These are phyloP conservation scores for Podila epigama DNA, from an alignment of 192 early-diverging fungal genomes.

Conservation along the genomic window DNA sequence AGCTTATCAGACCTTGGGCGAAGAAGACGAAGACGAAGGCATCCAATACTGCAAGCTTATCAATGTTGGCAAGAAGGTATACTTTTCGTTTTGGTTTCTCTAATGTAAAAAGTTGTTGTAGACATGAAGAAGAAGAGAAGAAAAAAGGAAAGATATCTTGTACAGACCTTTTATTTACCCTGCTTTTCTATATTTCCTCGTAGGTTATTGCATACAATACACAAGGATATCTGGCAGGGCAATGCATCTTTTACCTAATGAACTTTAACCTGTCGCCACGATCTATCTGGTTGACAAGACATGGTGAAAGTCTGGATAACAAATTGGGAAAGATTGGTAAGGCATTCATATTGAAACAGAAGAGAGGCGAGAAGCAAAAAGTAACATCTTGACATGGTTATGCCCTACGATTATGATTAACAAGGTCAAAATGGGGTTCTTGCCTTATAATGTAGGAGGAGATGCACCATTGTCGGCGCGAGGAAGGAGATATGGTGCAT, in stretches of 20 bases:
- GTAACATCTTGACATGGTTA: too few species aligned
- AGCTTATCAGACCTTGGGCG: constrained; percentile 85
- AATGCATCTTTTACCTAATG: constrained; percentile 98
- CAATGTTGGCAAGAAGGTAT: constrained; percentile 92
- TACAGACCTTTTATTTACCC: background rate
- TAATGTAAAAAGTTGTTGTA: too few species aligned
- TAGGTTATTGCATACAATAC: constrained; percentile 91
- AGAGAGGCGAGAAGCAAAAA: too few species aligned
- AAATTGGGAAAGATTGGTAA: constrained; percentile 80
- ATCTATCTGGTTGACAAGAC: constrained; percentile 86
- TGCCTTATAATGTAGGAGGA: constrained; percentile 56
- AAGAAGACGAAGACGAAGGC: constrained; percentile 82
- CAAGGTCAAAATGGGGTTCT: too few species aligned
- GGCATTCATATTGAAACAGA: background rate
- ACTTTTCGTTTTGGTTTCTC: too few species aligned
- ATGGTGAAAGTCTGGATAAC: constrained; percentile 94
- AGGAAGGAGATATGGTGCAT: constrained; percentile 76
- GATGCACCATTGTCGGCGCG: constrained; percentile 78
- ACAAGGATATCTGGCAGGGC: constrained; percentile 89
- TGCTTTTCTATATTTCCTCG: background rate
- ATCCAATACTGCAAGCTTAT: constrained; percentile 94
- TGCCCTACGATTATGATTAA: too few species aligned
- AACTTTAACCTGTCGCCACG: constrained; percentile 86
- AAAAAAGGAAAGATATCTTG: background rate
- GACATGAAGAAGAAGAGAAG: background rate